Base-by-base conservation (phyloP, 2,329 filamentous ascomycete species). In the Ascosphaera apis region DNA sequence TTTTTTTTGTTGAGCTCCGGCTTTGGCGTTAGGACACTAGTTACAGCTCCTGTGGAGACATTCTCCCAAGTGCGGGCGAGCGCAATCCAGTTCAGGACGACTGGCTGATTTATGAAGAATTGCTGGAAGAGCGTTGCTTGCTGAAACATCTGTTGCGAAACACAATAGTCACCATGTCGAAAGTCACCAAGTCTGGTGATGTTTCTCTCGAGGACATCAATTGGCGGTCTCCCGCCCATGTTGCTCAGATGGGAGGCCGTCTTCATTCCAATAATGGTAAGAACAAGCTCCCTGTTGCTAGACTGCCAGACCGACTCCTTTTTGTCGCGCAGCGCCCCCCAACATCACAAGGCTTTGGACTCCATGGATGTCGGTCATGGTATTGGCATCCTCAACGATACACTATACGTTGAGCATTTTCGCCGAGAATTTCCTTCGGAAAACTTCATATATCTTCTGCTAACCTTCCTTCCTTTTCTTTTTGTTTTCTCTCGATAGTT, bases 191-290 rank as follows among this genome's bases (percentile, higher is more conserved):
- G n/a, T n/a, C n/a, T n/a, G n/a, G n/a, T n/a, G 54, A 54, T 43
- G 43, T 49, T 35, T 44, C 53, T 32, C 44, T 60, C 45, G 56
- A 59, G 48, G 56, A 60, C 42, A 58, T 59, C 41, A 50, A 58
- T 37, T 60, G 56, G 56, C 53, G 55, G 40, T 59, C 56, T 38
- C 56, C 56, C 33, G 53, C 54, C 36, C 56, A 59, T 42, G 52
- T 59, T 37, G 54, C 58, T 42, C 55, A 56, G 53, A 59, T 59
- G 56, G 56, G 56, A 36, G 56, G 56, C 33, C 58, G 47, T 40
- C 47, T 59, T 23, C 56, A 59, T 46, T 58, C 56, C 37, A 59
- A 59, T 40, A 59, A 59, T 42, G 56, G 56, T 59, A 46, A 36
- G 53, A 34, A 35, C 31, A 30, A 7, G 33, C 18, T 16, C 32